Percentiles rank a stretch among this genome's conserved stretches.
These are phyloP conservation scores for Paramecium biaurelia DNA, from an alignment of 73 alveolate species.

Conservation along the genomic window DNA sequence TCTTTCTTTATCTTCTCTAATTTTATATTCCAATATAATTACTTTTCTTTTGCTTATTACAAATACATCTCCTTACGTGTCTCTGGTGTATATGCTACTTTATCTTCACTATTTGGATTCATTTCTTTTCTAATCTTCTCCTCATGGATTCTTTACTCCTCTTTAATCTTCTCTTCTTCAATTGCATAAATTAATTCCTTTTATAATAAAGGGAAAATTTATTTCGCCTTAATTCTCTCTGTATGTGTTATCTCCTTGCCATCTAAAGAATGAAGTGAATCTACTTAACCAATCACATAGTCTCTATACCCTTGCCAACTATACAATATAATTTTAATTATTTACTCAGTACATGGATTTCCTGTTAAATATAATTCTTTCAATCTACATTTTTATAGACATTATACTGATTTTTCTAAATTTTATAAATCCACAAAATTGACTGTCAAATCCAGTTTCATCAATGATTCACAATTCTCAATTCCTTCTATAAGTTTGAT, in stretches of 20 bases:
- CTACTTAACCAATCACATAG: conserved; percentile 80
- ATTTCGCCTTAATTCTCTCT: conserved; percentile 88
- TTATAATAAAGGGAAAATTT: conserved; percentile 62
- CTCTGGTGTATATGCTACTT: conserved; percentile 63
- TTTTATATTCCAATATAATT: not conserved
- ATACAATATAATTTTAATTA: not conserved
- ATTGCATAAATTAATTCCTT: conserved; percentile 72
- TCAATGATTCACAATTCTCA: conserved; percentile 94
- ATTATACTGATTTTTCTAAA: conserved; percentile 83
- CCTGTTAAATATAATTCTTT: conserved; percentile 94
- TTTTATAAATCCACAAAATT: conserved; percentile 94
- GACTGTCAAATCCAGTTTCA: conserved; percentile 97
- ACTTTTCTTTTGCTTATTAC: conserved; percentile 63
- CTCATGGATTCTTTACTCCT: conserved; percentile 62
- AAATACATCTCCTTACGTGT: conserved; percentile 76
- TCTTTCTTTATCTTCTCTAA: conserved; percentile 58
- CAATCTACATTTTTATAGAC: conserved; percentile 51
- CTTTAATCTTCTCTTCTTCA: conserved; percentile 69
- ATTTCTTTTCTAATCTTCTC: conserved; percentile 66
- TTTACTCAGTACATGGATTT: conserved; percentile 90
- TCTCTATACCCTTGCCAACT: conserved; percentile 88
- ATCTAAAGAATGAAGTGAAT: conserved; percentile 80
- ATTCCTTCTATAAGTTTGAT: conserved; percentile 93
- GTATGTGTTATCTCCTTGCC: conserved; percentile 92
- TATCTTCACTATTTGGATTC: conserved; percentile 65